Evolutionary conservation across 352 stramenopile genomes (phyloP).

Genomic region (Phytopythium vexans): DNA sequence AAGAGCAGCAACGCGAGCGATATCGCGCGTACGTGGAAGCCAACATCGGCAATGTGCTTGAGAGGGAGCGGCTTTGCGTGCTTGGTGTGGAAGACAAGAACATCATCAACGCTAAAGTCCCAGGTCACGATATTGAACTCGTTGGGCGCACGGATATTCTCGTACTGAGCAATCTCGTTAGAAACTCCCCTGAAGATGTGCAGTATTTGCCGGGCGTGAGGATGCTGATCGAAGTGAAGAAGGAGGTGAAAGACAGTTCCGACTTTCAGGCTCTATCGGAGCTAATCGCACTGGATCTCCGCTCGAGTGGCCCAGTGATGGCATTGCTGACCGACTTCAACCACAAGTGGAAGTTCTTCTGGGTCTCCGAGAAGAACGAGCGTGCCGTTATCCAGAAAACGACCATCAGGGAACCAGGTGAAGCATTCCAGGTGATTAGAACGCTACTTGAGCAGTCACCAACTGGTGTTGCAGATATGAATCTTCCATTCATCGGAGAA

Average conservation of each 20-base stretch:
- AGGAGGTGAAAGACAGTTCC: conserved; percentile 10
- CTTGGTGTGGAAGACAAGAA: too few species aligned
- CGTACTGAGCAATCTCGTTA: conserved; percentile 16
- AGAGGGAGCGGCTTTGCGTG: too few species aligned
- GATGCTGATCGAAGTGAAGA: conserved; percentile 24
- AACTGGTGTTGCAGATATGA: conserved; percentile 13
- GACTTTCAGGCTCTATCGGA: too few species aligned
- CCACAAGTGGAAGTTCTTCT: conserved; percentile 19
- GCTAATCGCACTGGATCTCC: conserved; percentile 25
- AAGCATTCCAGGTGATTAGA: conserved; percentile 23
- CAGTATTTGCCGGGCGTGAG: conserved; percentile 10
- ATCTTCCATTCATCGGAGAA: conserved; percentile 20
- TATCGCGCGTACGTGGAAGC: conserved; percentile 24
- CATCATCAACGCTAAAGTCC: conserved; percentile 15
- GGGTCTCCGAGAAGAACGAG: conserved; percentile 10
- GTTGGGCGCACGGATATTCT: conserved; percentile 18
- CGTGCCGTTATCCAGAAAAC: conserved; percentile 7
- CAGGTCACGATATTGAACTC: conserved; percentile 18
- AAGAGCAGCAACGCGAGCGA: conserved; percentile 24
- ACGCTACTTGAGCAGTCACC: conserved; percentile 18
- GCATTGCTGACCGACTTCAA: conserved; percentile 25
- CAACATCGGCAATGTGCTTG: conserved; percentile 24
- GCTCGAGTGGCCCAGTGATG: conserved; percentile 12
- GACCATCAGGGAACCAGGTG: conserved; percentile 13
- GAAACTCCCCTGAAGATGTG: conserved; percentile 7